Evolutionary conservation across 371 early-diverging fungal genomes (phyloP).

Genomic region (Mycotypha africana): DNA sequence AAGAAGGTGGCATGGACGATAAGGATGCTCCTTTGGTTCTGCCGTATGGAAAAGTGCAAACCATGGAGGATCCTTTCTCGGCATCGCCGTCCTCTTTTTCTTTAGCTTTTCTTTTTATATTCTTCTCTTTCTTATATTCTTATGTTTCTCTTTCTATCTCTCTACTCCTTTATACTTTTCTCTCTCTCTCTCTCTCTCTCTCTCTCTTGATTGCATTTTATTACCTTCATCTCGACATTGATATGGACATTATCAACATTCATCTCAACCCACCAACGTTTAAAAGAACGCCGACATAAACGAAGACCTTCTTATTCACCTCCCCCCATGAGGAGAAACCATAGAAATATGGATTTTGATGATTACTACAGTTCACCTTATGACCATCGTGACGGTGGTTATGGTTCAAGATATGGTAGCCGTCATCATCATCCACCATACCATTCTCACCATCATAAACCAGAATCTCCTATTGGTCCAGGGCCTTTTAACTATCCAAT

Average conservation of each 20-base stretch:
- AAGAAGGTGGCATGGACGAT: too few relatives aligned
- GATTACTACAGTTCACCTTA: constrained; percentile 86
- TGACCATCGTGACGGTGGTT: constrained; percentile 71
- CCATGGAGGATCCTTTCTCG: too few relatives aligned
- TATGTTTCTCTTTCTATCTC: constrained; percentile 2
- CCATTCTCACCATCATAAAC: too few relatives aligned
- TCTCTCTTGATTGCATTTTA: neutral
- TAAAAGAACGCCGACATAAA: constrained; percentile 44
- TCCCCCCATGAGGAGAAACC: constrained; percentile 17
- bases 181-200: neutral
- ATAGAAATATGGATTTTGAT: constrained; percentile 5
- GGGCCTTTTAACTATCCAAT: constrained; percentile 11
- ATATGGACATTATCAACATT: neutral
- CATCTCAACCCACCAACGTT: too few relatives aligned
- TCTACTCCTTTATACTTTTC: constrained; percentile 1
- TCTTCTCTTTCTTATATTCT: neutral
- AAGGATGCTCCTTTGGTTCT: too few relatives aligned
- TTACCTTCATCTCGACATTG: neutral
- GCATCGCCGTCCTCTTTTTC: too few relatives aligned
- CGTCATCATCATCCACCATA: too few relatives aligned
- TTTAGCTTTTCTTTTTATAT: neutral
- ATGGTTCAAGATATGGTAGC: constrained; percentile 55
- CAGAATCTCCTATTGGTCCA: constrained; percentile 21
- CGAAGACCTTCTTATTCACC: constrained; percentile 51
- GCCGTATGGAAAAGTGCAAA: too few relatives aligned